phyloP scores from a whole-genome alignment of 768 basidiomycete genomes.

The Phlegmacium glaucopus region DNA sequence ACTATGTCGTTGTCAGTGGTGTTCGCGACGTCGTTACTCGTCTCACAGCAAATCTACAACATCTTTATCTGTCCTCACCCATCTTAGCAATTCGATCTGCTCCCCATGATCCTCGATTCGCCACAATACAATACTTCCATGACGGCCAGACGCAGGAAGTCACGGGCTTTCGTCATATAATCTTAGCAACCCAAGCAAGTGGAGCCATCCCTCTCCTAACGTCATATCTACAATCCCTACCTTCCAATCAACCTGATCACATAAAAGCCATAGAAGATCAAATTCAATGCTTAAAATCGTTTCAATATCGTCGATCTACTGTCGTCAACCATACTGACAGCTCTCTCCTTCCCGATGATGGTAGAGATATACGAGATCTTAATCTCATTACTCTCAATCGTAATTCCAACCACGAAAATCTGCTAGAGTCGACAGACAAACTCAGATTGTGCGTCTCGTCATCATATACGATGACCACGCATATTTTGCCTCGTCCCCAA shows the following conservation, averaged over 20 bases:
- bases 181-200: constrained; percentile 74
- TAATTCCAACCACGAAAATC: background rate
- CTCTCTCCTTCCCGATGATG: constrained; percentile 49
- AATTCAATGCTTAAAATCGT: constrained; percentile 46
- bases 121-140: constrained; percentile 36
- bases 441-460: constrained; percentile 35
- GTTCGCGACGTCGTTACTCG: constrained; percentile 54
- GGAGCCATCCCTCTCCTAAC: constrained; percentile 53
- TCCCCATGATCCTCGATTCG: constrained; percentile 26
- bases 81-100: constrained; percentile 45
- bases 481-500: constrained; percentile 42
- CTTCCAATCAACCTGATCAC: constrained; percentile 20
- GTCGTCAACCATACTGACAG: constrained; percentile 73
- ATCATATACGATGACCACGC: constrained; percentile 70
- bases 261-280: constrained; percentile 34
- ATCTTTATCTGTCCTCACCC: constrained; percentile 54
- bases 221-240: constrained; percentile 40
- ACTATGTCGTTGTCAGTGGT: constrained; percentile 62
- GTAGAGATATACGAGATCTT: constrained; percentile 55
- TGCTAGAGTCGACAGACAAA: constrained; percentile 2
- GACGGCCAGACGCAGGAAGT: constrained; percentile 24
- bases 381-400: constrained; percentile 41
- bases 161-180: constrained; percentile 59
- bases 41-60: constrained; percentile 40
- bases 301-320: constrained; percentile 52